Evolutionary conservation across 768 basidiomycete genomes (phyloP).

Genomic region (Termitomyces sp.): DNA sequence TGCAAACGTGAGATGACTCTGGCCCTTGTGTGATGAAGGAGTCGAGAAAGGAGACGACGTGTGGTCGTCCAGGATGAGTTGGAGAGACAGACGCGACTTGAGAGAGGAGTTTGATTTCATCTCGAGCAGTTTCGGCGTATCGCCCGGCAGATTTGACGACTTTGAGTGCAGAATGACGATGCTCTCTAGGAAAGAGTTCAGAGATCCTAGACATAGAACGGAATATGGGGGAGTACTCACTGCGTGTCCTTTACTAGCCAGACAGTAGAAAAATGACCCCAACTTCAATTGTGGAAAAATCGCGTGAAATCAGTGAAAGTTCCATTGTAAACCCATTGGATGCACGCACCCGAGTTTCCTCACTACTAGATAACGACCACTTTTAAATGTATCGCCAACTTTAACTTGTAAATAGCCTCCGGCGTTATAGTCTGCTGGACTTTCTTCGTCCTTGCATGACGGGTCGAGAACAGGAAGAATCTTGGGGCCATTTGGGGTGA

Average conservation of each 20-base stretch:
- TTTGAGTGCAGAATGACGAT: slow-evolving; percentile 84
- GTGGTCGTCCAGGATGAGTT: slow-evolving; percentile 69
- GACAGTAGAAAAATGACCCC: slow-evolving; percentile 95
- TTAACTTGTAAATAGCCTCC: slow-evolving; percentile 80
- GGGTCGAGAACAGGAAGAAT: slow-evolving; percentile 65
- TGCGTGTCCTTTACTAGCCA: slow-evolving; percentile 80
- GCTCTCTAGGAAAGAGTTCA: slow-evolving; percentile 36
- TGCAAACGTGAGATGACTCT: slow-evolving; percentile 77
- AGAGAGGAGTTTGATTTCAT: slow-evolving; percentile 90
- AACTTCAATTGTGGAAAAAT: slow-evolving; percentile 35
- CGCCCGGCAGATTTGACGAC: slow-evolving; percentile 92
- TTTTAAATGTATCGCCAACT: slow-evolving; percentile 79
- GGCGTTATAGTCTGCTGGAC: slow-evolving; percentile 75
- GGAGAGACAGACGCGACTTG: slow-evolving; percentile 67
- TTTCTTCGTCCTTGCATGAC: slow-evolving; percentile 71
- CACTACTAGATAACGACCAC: slow-evolving; percentile 78
- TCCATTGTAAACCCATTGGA: slow-evolving; percentile 5
- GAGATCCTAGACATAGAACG: neutral
- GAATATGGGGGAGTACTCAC: slow-evolving; percentile 34
- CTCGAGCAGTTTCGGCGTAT: slow-evolving; percentile 94
- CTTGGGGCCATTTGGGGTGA: slow-evolving; percentile 60
- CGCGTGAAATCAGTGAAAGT: slow-evolving; percentile 20
- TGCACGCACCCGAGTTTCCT: slow-evolving; percentile 77
- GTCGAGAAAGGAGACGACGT: slow-evolving; percentile 88
- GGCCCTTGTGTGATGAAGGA: slow-evolving; percentile 76